Base-by-base conservation (phyloP, 2,329 filamentous ascomycete genomes). In the Diaporthe citriasiana region DNA sequence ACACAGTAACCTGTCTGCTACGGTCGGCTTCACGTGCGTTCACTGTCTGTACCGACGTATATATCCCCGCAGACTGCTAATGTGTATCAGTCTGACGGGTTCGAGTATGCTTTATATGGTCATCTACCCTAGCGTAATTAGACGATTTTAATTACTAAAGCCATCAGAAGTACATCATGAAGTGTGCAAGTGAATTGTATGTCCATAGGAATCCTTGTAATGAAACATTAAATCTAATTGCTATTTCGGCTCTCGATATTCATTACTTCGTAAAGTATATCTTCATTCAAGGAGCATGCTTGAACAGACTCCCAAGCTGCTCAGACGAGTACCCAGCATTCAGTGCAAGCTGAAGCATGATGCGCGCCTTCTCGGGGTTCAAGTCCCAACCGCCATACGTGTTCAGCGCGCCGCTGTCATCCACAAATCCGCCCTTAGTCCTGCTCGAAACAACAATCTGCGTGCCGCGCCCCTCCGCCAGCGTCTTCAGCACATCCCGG, bases 321-420 rank as follows among this genome's bases (percentile, higher is more conserved):
- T 65, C 60, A 35, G 60, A 65, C 12, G 60, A 65, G 30, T 65
- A 65, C 19, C 10, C 60, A 25, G 60, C 42, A 50, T 65, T 35
- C 42, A 65, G 22, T 19, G 60, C 60, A 12, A 65, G 60, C 60
- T 65, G 60, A 25, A 65, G 60, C 60, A 65, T 65, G 27, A 65
- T 65, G 19, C 60, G 60, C 19, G 60, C 60, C 60, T 50, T 65
- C 42, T 65, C 60, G 4, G 60, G 60, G 60, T 65, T 65, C 42
- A 65, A 19, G 27, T n/a, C 60, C 60, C 60, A 65, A 30, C 60
- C 60, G 3, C 60, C 60, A 13, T 65, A 65, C 30, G 60, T 65
- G 30, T 65, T 65, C 10, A 47, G 42, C 19, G 7, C 60, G 0
- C 25, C 42, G 42, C 27, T 35, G 12, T 22, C 42, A 5, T 50